A percentile compares a stretch with the other conserved stretches of the same genome.
Conservation (phyloP, 2,329 filamentous ascomycete genomes). For the Trematosphaeria pertusa region DNA sequence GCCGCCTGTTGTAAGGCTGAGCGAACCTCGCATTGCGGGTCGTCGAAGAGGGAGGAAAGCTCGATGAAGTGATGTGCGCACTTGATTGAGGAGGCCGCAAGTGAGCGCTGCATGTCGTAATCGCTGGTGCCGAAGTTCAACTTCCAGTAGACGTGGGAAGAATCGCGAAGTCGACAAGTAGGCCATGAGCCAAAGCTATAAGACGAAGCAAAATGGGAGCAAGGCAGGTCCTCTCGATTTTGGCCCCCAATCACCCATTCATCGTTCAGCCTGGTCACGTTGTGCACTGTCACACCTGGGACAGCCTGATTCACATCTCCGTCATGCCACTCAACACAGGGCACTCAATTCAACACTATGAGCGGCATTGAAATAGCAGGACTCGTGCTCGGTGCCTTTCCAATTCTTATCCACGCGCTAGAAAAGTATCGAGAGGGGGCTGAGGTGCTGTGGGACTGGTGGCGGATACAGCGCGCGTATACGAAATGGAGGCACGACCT, state of each 20-base stretch:
- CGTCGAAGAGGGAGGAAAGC: slow-evolving; percentile 2
- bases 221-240: background rate
- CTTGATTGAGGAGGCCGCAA: slow-evolving; percentile 8
- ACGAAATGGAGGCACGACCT: slow-evolving; percentile 29
- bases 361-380: slow-evolving; percentile 41
- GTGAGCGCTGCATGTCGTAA: slow-evolving; percentile 9
- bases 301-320: too few species aligned
- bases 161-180: background rate
- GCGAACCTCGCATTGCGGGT: background rate
- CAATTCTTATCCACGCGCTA: slow-evolving; percentile 32
- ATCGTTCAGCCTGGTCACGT: background rate
- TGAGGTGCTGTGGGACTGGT: slow-evolving; percentile 30
- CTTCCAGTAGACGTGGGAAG: too few species aligned
- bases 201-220: background rate
- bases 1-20: slow-evolving; percentile 8
- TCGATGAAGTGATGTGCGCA: slow-evolving; percentile 9
- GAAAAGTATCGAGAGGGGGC: slow-evolving; percentile 33
- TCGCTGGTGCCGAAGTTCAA: background rate
- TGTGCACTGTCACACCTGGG: too few species aligned
- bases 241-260: background rate
- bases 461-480: slow-evolving; percentile 31
- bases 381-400: slow-evolving; percentile 39
- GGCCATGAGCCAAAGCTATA: background rate
- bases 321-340: background rate
- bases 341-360: slow-evolving; percentile 16